Conservation (phyloP, 805 yeast species). For the Pichia cabralensis region DNA sequence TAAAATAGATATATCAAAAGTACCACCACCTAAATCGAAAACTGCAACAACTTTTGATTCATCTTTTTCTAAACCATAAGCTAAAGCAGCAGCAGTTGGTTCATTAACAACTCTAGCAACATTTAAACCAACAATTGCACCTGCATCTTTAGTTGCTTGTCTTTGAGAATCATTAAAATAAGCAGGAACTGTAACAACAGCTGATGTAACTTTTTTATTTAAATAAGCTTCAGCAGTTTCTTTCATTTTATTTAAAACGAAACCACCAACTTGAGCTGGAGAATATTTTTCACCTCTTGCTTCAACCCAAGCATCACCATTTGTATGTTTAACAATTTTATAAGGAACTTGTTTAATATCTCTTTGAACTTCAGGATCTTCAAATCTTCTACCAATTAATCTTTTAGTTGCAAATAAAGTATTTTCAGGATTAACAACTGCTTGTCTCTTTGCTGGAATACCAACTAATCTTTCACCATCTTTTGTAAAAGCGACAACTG, state of each 20-base stretch:
- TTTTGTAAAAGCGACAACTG: constrained; percentile 58
- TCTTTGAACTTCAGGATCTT: constrained; percentile 60
- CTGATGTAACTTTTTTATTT: constrained; percentile 80
- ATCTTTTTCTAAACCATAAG: constrained; percentile 82
- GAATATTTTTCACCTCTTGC: constrained; percentile 39
- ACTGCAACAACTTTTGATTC: constrained; percentile 66
- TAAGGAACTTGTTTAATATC: constrained; percentile 58
- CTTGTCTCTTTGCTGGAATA: constrained; percentile 66
- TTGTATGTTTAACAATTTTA: constrained; percentile 44
- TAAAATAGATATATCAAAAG: constrained; percentile 91
- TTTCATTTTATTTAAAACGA: constrained; percentile 88
- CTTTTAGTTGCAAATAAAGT: constrained; percentile 79
- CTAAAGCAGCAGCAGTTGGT: constrained; percentile 91
- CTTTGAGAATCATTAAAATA: constrained; percentile 87
- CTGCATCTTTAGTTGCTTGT: constrained; percentile 94
- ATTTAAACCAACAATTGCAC: constrained; percentile 92
- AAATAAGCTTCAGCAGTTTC: constrained; percentile 92
- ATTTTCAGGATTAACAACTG: constrained; percentile 62
- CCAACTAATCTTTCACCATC: constrained; percentile 48
- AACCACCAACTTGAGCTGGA: constrained; percentile 66
- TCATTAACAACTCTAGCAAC: constrained; percentile 84
- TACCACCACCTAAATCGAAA: constrained; percentile 98
- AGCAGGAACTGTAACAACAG: constrained; percentile 87
- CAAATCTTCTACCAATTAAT: constrained; percentile 62
- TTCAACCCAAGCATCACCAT: constrained; percentile 65